phyloP scores from a whole-genome alignment of 169 alveolate genomes.

The Plasmodium gonderi region DNA sequence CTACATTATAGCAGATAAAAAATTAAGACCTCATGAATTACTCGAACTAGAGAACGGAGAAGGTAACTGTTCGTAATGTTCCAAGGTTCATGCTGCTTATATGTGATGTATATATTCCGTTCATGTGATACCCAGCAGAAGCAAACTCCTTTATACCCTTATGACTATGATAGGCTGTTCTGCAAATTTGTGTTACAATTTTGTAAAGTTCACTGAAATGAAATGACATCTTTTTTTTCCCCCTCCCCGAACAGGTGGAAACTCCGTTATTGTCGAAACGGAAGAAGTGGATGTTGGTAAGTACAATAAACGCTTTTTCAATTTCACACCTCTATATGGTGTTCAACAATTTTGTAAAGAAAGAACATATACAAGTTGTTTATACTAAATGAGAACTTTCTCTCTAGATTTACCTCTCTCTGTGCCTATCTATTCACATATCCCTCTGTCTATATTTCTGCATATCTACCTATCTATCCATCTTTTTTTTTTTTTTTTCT shows the following conservation, averaged over 20 bases:
- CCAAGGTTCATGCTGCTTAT: background rate
- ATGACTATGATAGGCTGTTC: background rate
- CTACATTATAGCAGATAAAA: constrained; percentile 4
- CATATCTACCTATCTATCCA: background rate
- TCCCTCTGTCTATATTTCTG: background rate
- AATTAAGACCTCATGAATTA: constrained; percentile 5
- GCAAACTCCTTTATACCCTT: too few relatives aligned
- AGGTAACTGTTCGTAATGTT: background rate
- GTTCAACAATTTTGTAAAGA: background rate
- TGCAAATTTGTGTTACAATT: background rate
- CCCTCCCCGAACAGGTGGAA: background rate
- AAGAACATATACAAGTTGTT: background rate
- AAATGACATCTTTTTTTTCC: background rate
- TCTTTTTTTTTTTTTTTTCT: background rate
- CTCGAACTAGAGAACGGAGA: constrained; percentile 17
- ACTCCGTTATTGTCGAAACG: constrained; percentile 33
- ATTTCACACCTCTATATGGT: background rate
- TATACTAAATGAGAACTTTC: too few relatives aligned
- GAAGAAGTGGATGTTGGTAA: constrained; percentile 32
- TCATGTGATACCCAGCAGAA: background rate
- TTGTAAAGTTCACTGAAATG: background rate
- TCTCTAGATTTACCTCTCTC: too few relatives aligned
- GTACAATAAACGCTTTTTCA: background rate
- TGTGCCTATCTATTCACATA: too few relatives aligned
- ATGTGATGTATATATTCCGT: background rate